Percentiles rank a stretch among this genome's conserved stretches.
These are phyloP conservation scores for Priceomyces castillae DNA, from an alignment of 805 yeast genomes.

Conservation along the genomic window DNA sequence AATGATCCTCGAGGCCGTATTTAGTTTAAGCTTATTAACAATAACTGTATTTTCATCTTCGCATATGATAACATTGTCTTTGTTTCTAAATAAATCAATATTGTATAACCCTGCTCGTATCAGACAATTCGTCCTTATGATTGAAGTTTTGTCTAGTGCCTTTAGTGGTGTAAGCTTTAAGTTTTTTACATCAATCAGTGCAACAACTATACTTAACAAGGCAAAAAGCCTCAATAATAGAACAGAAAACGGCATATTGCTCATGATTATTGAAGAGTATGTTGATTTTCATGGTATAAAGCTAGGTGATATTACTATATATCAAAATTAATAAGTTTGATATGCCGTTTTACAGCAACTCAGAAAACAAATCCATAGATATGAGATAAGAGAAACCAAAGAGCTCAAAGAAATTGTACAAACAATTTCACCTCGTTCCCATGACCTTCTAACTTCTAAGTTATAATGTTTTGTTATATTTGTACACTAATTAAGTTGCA, in stretches of 20 bases:
- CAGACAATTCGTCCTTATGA: conserved; percentile 1
- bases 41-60: conserved; percentile 12
- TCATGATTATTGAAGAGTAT: too few relatives aligned
- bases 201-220: background rate
- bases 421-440: too few relatives aligned
- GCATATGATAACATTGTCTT: conserved; percentile 10
- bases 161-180: conserved; percentile 5
- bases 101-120: background rate
- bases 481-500: too few relatives aligned
- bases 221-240: background rate
- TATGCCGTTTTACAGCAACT: background rate
- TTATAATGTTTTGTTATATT: too few relatives aligned
- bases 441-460: too few relatives aligned
- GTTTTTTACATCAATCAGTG: conserved; percentile 1
- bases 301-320: background rate
- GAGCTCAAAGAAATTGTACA: too few relatives aligned
- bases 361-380: too few relatives aligned
- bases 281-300: too few relatives aligned
- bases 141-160: conserved; percentile 4
- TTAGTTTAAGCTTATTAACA: conserved; percentile 14
- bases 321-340: background rate
- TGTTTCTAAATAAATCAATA: conserved; percentile 1
- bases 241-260: background rate
- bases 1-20: conserved; percentile 13
- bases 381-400: too few relatives aligned